phyloP scores from a whole-genome alignment of 192 early-diverging fungal species.

The Backusella morwellensis region DNA sequence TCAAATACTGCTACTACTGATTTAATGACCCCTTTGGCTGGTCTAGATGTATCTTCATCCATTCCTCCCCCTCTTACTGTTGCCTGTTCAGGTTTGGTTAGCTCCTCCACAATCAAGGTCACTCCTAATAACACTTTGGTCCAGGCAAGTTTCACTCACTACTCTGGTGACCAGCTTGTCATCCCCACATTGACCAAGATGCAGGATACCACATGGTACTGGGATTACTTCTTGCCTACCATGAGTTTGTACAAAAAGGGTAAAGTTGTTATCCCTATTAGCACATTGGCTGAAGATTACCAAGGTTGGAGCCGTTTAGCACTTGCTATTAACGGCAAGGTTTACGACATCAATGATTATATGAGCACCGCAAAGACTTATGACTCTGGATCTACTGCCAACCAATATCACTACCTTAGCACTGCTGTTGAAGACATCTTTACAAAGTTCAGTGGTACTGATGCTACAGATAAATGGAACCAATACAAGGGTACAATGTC shows the following conservation, averaged over 20 bases:
- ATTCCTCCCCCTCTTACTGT: constrained; percentile 58
- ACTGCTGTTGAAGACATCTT: constrained; percentile 42
- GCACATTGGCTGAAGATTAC: constrained; percentile 44
- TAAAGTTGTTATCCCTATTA: constrained; percentile 70
- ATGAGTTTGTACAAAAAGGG: constrained; percentile 57
- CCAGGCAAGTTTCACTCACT: constrained; percentile 22
- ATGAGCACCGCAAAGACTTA: constrained; percentile 45
- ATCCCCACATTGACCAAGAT: constrained; percentile 29
- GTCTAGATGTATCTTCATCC: constrained; percentile 60
- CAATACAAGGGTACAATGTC: constrained; percentile 25
- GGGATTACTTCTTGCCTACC: constrained; percentile 40
- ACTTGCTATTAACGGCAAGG: constrained; percentile 57
- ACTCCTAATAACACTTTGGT: constrained; percentile 23
- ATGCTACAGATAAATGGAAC: constrained; percentile 49
- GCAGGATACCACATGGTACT: constrained; percentile 34
- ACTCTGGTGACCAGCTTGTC: constrained; percentile 25
- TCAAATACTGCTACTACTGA: constrained; percentile 39
- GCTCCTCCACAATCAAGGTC: constrained; percentile 22
- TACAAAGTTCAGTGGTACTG: constrained; percentile 45
- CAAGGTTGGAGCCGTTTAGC: constrained; percentile 49
- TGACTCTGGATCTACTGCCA: constrained; percentile 17
- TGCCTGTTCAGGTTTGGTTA: constrained; percentile 58
- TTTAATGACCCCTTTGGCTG: constrained; percentile 50
- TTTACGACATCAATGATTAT: constrained; percentile 71
- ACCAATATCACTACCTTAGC: constrained; percentile 46